Conservation (phyloP, 345 rosid species). For the Acer campestre region DNA sequence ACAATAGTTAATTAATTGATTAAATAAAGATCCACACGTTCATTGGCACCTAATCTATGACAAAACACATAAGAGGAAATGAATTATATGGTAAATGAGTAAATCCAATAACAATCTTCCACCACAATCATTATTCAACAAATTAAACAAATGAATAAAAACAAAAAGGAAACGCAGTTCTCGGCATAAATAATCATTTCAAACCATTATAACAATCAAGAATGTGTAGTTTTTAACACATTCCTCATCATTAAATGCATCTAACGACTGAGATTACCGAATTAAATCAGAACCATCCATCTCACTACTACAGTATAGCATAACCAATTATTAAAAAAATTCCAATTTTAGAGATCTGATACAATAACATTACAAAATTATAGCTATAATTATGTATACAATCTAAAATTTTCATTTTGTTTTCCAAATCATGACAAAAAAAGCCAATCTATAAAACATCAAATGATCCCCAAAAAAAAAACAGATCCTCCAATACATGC, state of each 20-base stretch:
- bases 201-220: neutral
- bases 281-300: too few species aligned
- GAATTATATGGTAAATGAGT: neutral
- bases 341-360: neutral
- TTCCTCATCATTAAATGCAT: too few species aligned
- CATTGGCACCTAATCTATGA: neutral
- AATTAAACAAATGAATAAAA: too few species aligned
- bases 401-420: neutral
- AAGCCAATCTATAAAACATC: neutral
- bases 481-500: neutral
- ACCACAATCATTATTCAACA: neutral
- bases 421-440: neutral
- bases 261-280: too few species aligned
- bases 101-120: neutral
- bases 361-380: neutral
- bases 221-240: too few species aligned
- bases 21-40: neutral
- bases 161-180: neutral
- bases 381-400: too few species aligned
- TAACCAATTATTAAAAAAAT: neutral
- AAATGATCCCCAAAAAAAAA: neutral
- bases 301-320: neutral
- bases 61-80: neutral
- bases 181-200: neutral
- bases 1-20: neutral